Percentiles rank a stretch among this genome's conserved stretches.
These are phyloP conservation scores for Musa schizocarpa DNA, from an alignment of 176 grass and related monocot genomes.

Conservation along the genomic window DNA sequence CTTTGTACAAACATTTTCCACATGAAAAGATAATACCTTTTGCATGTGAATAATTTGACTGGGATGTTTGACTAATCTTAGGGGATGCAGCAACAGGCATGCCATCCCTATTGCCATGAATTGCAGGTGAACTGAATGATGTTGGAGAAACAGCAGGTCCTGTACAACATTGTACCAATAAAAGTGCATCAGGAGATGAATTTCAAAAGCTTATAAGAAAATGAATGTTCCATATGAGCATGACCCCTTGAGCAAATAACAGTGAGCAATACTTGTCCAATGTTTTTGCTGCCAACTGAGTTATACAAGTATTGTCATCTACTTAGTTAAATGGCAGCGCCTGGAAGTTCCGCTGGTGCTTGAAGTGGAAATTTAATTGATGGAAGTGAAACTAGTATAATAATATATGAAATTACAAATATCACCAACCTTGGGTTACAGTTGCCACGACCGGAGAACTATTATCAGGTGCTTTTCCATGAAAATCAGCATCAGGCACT, in stretches of 20 bases:
- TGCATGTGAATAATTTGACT: conserved; percentile 19
- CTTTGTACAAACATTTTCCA: background rate
- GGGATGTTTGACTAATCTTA: background rate
- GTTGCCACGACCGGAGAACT: background rate
- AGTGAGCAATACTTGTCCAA: background rate
- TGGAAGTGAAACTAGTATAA: background rate
- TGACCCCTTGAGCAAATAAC: background rate
- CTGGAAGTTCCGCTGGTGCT: background rate
- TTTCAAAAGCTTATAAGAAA: background rate
- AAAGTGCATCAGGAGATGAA: background rate
- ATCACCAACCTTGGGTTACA: background rate
- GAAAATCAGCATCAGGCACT: conserved; percentile 1
- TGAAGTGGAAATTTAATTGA: background rate
- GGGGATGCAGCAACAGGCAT: conserved; percentile 24
- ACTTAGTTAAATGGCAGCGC: background rate
- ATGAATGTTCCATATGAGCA: background rate
- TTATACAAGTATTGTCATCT: background rate
- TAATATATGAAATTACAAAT: background rate
- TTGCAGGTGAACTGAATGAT: conserved; percentile 1
- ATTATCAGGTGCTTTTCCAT: background rate
- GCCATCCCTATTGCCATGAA: conserved; percentile 23
- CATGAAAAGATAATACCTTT: conserved; percentile 22
- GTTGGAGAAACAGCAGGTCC: conserved; percentile 9
- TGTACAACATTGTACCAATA: background rate
- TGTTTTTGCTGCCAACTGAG: background rate